Evolutionary conservation across 1,284 basidiomycete species (phyloP).

Genomic region (Cryptococcus neoformans): DNA sequence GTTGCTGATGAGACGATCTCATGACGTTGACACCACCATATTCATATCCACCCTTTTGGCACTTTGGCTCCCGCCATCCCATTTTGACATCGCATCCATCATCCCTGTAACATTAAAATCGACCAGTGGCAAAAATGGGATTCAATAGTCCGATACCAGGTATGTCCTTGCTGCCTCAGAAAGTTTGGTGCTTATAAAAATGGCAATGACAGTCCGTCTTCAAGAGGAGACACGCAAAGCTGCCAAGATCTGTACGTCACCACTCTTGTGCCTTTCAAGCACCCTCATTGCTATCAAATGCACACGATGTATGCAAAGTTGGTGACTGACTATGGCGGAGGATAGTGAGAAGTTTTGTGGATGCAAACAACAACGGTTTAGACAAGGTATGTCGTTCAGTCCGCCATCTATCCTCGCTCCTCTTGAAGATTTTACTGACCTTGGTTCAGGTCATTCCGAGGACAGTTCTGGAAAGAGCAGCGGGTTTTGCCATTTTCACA

Average conservation of each 20-base stretch:
- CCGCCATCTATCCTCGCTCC: neutral
- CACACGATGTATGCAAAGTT: neutral
- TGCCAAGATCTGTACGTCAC: constrained; percentile 49
- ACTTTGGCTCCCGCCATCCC: no score
- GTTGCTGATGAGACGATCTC: no score
- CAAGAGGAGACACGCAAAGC: constrained; percentile 57
- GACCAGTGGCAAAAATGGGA: constrained; percentile 25
- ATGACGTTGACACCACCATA: no score
- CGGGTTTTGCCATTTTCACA: constrained; percentile 57
- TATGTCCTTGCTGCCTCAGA: constrained; percentile 14
- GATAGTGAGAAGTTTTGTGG: constrained; percentile 49
- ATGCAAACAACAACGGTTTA: constrained; percentile 47
- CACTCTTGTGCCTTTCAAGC: no score
- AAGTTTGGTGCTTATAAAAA: neutral
- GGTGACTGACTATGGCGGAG: neutral
- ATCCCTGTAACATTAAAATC: no score
- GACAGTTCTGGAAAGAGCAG: constrained; percentile 39
- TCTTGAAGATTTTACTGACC: neutral
- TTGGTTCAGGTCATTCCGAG: constrained; percentile 48
- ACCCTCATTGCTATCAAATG: neutral
- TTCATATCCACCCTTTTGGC: no score
- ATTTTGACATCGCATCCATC: no score
- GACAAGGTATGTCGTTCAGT: constrained; percentile 41
- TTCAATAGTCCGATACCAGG: constrained; percentile 48
- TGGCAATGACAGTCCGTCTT: constrained; percentile 42